Evolutionary conservation across 768 basidiomycete genomes (phyloP), one percentile per base, ranked within the genome.

Genomic region (Plicaturopsis crispa): DNA sequence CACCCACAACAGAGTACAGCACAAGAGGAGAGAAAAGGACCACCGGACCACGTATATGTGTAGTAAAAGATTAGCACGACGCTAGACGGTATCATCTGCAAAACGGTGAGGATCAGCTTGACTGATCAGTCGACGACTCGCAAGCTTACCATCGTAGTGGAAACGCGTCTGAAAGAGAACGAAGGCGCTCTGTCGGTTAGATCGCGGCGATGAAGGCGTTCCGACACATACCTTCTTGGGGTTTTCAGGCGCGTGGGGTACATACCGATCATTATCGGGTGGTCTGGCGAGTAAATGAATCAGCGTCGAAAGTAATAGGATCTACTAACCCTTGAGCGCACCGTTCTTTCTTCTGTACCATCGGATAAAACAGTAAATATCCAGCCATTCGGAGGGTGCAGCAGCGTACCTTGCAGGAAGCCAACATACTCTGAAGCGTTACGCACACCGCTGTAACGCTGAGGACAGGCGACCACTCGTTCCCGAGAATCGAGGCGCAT

Each of bases 401-500:
- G 42, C 46, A 33, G 45, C 60, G 14, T 26, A 84, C 88, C 78
- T 87, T 92, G 75, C 85, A 89, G 5, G 84, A 88, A 17, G 87
- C 90, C 41, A 93, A 70, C 90, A 93, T 93, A 51, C 84, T 87
- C 63, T 92, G 90, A 33, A 93, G 60, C 3, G 89, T 91, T 13
- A 90, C 74, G 50, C 86, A 90, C 31, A 91, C 77, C 2, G 85
- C 73, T 19, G 80, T 68, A 16, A 87, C 86, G 44, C 82, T 87
- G 45, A 90, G 61, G n/a, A 89, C 86, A 0, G 87, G 89, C 7
- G 84, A 87, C 88, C 88, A 91, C 47, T 90, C 89, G 48, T 73
- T 83, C 19, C 87, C 90, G 6, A 93, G 75, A 40, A 93, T 90
- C 11, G 85, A 89, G 6, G 85, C 87, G 52, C 89, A 92, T 48